These are phyloP conservation scores for Cyberlindnera misumaiensis DNA, from an alignment of 805 yeast genomes.

Conservation along the genomic window DNA sequence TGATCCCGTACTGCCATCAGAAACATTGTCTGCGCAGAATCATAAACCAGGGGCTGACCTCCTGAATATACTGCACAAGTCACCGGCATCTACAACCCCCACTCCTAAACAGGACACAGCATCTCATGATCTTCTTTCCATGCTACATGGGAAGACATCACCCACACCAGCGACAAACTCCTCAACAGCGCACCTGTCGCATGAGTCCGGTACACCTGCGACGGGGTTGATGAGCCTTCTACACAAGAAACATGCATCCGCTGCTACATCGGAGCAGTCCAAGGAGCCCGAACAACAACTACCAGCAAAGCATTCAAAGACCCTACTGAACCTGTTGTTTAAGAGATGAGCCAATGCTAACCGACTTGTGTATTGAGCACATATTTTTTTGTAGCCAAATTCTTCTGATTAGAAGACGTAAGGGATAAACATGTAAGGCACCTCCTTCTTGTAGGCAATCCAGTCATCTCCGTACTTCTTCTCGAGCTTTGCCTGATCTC, in stretches of 20 bases:
- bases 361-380: background rate
- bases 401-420: slow-evolving; percentile 49
- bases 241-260: slow-evolving; percentile 6
- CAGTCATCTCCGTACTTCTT: slow-evolving; percentile 92
- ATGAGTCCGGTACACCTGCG: slow-evolving; percentile 14
- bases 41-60: background rate
- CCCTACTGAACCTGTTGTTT: slow-evolving; percentile 8
- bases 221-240: slow-evolving; percentile 15
- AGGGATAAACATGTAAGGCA: slow-evolving; percentile 92
- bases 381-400: background rate
- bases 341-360: slow-evolving; percentile 3
- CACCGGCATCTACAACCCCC: background rate
- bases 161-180: slow-evolving; percentile 3
- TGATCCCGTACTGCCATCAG: no score
- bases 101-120: background rate
- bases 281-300: background rate
- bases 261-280: background rate
- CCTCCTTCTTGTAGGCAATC: slow-evolving; percentile 75
- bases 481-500: slow-evolving; percentile 82
- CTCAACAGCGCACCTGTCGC: background rate
- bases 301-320: slow-evolving; percentile 2
- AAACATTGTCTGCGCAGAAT: no score
- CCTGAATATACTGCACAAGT: background rate
- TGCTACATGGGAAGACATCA: slow-evolving; percentile 6
- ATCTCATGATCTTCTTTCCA: slow-evolving; percentile 6